Conservation (phyloP, 495 filamentous ascomycete species). For the Aspergillus ostianus region DNA sequence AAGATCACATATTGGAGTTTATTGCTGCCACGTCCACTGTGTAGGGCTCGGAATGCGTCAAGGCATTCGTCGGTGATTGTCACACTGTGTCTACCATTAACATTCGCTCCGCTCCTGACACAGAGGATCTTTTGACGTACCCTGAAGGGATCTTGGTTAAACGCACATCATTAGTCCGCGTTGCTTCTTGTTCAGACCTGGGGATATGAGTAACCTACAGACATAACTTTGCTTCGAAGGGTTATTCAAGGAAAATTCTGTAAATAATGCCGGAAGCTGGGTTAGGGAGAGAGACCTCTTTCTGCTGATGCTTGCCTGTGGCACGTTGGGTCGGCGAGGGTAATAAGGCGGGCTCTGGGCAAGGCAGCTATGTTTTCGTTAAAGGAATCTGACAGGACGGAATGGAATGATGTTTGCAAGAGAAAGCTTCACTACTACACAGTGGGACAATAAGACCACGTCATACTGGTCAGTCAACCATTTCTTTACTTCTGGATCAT, state of each 20-base stretch:
- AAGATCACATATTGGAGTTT: constrained; percentile 81
- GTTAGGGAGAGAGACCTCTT: too few species aligned
- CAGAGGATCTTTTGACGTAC: too few species aligned
- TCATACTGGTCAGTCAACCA: not conserved
- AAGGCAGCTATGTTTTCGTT: not conserved
- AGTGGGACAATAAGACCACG: not conserved
- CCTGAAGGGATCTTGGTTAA: not conserved
- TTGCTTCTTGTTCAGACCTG: not conserved
- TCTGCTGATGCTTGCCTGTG: too few species aligned
- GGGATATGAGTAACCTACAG: not conserved
- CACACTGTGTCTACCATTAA: constrained; percentile 49
- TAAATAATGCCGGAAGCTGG: too few species aligned
- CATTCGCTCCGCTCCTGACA: not conserved
- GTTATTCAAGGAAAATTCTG: too few species aligned
- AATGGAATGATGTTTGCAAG: not conserved
- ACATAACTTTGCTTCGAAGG: not conserved
- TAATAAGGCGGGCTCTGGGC: not conserved
- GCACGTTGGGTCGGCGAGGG: not conserved
- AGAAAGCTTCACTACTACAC: not conserved
- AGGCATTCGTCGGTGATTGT: constrained; percentile 68
- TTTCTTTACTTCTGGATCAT: not conserved
- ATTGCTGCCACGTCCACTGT: constrained; percentile 55
- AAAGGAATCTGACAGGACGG: not conserved
- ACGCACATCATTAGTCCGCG: not conserved
- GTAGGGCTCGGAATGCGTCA: constrained; percentile 73